A percentile compares a stretch with the other conserved stretches of the same genome.
Evolutionary conservation across 345 rosid species (phyloP).

Genomic region (Odontarrhena argentea): DNA sequence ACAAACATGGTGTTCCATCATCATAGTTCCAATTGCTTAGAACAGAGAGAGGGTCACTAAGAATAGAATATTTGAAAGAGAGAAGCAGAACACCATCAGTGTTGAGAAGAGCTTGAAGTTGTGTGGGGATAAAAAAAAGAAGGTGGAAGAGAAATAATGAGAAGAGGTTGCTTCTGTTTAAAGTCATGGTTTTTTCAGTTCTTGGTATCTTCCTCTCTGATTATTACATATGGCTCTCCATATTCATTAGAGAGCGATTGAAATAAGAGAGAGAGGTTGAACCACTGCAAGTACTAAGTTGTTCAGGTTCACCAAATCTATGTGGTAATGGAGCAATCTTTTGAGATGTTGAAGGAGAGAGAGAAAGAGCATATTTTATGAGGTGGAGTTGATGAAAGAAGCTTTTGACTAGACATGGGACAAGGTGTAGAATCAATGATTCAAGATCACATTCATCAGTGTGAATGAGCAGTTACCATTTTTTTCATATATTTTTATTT

Average conservation of each 20-base stretch:
- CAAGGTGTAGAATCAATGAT: slow-evolving; percentile 40
- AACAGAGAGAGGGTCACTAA: slow-evolving; percentile 64
- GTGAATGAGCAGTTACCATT: slow-evolving; percentile 18
- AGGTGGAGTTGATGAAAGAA: slow-evolving; percentile 36
- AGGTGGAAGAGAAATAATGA: slow-evolving; percentile 35
- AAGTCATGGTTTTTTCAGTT: slow-evolving; percentile 41
- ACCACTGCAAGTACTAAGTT: slow-evolving; percentile 57
- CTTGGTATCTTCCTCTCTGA: slow-evolving; percentile 27
- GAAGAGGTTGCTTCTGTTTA: slow-evolving; percentile 33
- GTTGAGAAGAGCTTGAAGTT: slow-evolving; percentile 59
- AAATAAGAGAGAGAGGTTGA: slow-evolving; percentile 53
- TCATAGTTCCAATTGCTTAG: slow-evolving; percentile 64
- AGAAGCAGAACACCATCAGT: slow-evolving; percentile 63
- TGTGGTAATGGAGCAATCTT: slow-evolving; percentile 36
- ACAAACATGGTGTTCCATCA: slow-evolving; percentile 66
- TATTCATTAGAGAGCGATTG: slow-evolving; percentile 37
- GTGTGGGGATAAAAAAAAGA: slow-evolving; percentile 37
- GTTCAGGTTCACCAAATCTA: slow-evolving; percentile 73
- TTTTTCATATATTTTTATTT: background rate
- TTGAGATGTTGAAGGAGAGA: slow-evolving; percentile 36
- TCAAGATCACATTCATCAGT: slow-evolving; percentile 21
- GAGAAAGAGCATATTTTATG: slow-evolving; percentile 31
- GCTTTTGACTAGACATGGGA: slow-evolving; percentile 45
- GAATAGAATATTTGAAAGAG: slow-evolving; percentile 69
- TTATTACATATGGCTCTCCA: slow-evolving; percentile 28